Evolutionary conservation across 2,329 filamentous ascomycete species (phyloP).

Genomic region (Epichloe gansuensis): DNA sequence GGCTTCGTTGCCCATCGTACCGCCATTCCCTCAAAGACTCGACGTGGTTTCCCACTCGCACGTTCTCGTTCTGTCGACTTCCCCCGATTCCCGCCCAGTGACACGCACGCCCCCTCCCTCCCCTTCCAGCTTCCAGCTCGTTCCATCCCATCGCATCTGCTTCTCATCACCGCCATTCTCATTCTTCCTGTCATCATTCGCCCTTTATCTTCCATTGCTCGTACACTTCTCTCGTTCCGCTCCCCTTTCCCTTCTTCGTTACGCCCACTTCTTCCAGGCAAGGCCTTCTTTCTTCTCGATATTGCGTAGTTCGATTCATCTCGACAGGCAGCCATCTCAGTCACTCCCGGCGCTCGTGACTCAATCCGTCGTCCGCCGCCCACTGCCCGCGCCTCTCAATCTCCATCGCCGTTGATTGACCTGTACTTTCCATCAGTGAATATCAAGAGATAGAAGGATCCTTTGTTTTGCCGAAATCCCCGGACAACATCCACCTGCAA

Average conservation of each 20-base stretch:
- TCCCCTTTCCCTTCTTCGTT: conserved; percentile 8
- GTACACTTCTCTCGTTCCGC: conserved; percentile 16
- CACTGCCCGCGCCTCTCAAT: conserved; percentile 12
- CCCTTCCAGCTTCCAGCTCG: conserved; percentile 18
- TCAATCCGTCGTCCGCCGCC: conserved; percentile 8
- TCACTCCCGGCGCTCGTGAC: background rate
- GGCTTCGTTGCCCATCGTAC: conserved; percentile 5
- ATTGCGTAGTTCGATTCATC: conserved; percentile 14
- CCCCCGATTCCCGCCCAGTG: conserved; percentile 10
- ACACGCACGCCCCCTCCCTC: conserved; percentile 14
- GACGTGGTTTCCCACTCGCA: background rate
- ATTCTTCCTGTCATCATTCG: conserved; percentile 17
- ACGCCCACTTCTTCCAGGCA: conserved; percentile 13
- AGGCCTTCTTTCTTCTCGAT: conserved; percentile 24
- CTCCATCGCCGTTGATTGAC: conserved; percentile 11
- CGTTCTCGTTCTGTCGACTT: background rate
- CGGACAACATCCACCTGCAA: background rate
- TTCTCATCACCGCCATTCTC: conserved; percentile 23
- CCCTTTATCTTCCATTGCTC: conserved; percentile 19
- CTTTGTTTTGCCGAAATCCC: conserved; percentile 1
- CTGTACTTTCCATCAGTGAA: conserved; percentile 3
- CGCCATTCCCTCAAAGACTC: conserved; percentile 1
- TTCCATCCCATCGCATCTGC: conserved; percentile 9
- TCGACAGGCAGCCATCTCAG: background rate
- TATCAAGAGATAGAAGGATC: conserved; percentile 22